Evolutionary conservation across 345 rosid genomes (phyloP), one percentile per base, ranked within the genome.

Genomic region (Hibiscus tridactylites): DNA sequence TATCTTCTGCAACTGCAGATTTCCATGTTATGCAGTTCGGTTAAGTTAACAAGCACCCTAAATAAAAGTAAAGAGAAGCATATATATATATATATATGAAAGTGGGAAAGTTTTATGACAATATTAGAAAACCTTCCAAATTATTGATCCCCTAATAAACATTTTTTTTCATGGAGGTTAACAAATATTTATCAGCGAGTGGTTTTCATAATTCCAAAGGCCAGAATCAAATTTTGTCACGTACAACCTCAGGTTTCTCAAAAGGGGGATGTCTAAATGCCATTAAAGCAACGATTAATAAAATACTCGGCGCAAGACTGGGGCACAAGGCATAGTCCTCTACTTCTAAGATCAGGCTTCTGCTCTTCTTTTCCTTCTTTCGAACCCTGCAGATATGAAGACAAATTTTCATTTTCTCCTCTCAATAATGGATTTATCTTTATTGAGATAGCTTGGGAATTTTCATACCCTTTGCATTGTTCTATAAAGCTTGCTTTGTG

Each of bases 261-360:
- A 58, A 54, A 8, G 16, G 10, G 49, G 61, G 12, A 19, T 31
- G 24, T 31, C 56, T 68, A 24, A 52, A 33, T 33, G 0, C 61
- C 67, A 24, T 9, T 9, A 68, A 35, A 49, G 71, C 62, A 65
- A 47, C 37, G 35, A 57, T 35, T 61, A 5, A 81, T 65, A 13
- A 77, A 72, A 61, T 46, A 72, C 17, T 79, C 77, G 29, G 78
- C 87, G 6, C 57, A 71, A 65, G 82, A 64, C 28, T 69, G 9
- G 5, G 85, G 79, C 65, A 80, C 84, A 5, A 82, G 85, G 74
- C 81, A 79, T 17, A 79, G 73, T 15, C 83, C 84, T 79, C 75
- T 79, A 19, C 76, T 73, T 74, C 71, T 75, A 24, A 82, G 80
- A 35, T 79, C 77, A 71, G 49, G 57, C 53, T 70, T 78, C 9